These are phyloP conservation scores for slime mould (Dictyostelium discoideum) DNA, from an alignment of 78 protist genomes.

Conservation along the genomic window dicty_2.7 NC_007089.4:1489501-1490000, in stretches of 20 bases:
- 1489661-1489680: too few species aligned
- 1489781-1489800: not conserved
- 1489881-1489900: not conserved
- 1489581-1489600: too few species aligned
- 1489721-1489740: too few species aligned
- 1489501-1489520: not conserved
- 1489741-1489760: too few species aligned
- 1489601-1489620: too few species aligned
- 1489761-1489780: too few species aligned
- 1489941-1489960: not conserved
- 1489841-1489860: not conserved
- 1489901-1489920: not conserved
- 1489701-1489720: too few species aligned
- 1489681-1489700: too few species aligned
- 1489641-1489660: too few species aligned
- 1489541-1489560: not conserved
- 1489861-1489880: not conserved
- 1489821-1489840: not conserved
- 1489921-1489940: not conserved
- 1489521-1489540: not conserved
- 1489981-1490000: not conserved
- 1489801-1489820: too few species aligned
- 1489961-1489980: not conserved
- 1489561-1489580: not conserved
- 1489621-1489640: too few species aligned